Evolutionary conservation across 169 alveolate species (phyloP).

Genomic region (Blepharisma undulans): DNA sequence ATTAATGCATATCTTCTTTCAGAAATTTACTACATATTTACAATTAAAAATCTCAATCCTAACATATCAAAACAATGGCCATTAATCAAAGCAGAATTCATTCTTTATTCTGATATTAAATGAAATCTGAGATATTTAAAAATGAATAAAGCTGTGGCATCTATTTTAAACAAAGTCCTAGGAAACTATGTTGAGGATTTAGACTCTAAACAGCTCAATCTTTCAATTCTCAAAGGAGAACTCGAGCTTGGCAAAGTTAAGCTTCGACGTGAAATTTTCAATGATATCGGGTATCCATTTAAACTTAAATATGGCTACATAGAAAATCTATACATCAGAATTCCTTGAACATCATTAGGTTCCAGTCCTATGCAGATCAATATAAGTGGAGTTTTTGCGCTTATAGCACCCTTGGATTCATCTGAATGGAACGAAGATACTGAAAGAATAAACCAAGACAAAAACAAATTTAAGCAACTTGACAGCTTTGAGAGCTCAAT

Average conservation of each 20-base stretch:
- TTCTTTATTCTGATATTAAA: background rate
- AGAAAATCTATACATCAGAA: slow-evolving; percentile 49
- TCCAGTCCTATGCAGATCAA: slow-evolving; percentile 52
- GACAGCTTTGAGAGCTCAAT: slow-evolving; percentile 45
- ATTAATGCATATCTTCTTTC: background rate
- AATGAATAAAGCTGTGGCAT: slow-evolving; percentile 41
- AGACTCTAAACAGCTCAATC: slow-evolving; percentile 55
- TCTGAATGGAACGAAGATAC: slow-evolving; percentile 57
- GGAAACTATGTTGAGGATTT: slow-evolving; percentile 61
- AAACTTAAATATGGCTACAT: slow-evolving; percentile 49
- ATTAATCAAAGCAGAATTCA: background rate
- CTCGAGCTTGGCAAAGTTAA: slow-evolving; percentile 47
- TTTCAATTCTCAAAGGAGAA: slow-evolving; percentile 51
- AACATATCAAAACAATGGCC: background rate
- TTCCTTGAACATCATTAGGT: slow-evolving; percentile 49
- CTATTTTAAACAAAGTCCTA: slow-evolving; percentile 50
- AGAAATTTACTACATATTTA: too few species aligned
- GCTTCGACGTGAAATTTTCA: slow-evolving; percentile 40
- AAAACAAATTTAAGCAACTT: slow-evolving; percentile 25
- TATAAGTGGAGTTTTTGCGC: slow-evolving; percentile 39
- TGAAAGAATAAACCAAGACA: slow-evolving; percentile 41
- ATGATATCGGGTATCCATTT: slow-evolving; percentile 58
- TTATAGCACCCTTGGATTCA: slow-evolving; percentile 24
- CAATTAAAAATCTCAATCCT: too few species aligned
- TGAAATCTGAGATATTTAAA: background rate